Evolutionary conservation across 805 yeast species (phyloP), one percentile per base, ranked within the genome.

Genomic region (Myxozyma monticola): DNA sequence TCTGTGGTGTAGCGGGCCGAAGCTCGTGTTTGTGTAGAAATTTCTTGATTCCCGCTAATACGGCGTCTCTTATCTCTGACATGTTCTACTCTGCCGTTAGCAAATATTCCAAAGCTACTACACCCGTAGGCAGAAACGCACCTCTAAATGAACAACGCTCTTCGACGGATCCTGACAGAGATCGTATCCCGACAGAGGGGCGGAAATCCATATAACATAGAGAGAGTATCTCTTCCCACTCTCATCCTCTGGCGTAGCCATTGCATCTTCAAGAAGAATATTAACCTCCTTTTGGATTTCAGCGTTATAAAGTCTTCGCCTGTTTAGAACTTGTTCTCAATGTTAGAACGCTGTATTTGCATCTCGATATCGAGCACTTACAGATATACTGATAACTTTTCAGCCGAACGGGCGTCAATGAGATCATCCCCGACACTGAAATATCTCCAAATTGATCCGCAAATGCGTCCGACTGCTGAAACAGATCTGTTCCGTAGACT

Each of bases 131-230:
- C n/a, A 24, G 15, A 6, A 3, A 10, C 51, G 14, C 30, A 52
- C 57, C 41, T 53, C 56, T 22, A 50, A 14, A 25, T 20, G 15
- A 6, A 26, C 31, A 17, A 56, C 20, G 2, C 25, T 34, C 26
- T 56, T 56, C 12, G 53, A 17, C 8, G 60, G 58, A 37, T 57
- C 61, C 22, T 52, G 58, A 31, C 57, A 56, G 4, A 57, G 31
- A 21, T 56, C 61, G 28, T 35, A 39, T 15, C 46, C 48, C 3
- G 53, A 42, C 9, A 57, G 25, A 29, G 43, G 43, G 18, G 39
- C 42, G 2, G 34, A 21, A 10, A 51, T 37, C 40, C 45, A 35
- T 9, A 56, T 10, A 12, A 51, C 57, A 22, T 30, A 54, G 15
- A 40, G 34, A 21, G 31, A n/a, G 7, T 40, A 24, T 14, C 17